A percentile compares a stretch with the other conserved stretches of the same genome.
Conservation (phyloP, 202 grass and related monocot species). For the Sporobolus alterniflorus region DNA sequence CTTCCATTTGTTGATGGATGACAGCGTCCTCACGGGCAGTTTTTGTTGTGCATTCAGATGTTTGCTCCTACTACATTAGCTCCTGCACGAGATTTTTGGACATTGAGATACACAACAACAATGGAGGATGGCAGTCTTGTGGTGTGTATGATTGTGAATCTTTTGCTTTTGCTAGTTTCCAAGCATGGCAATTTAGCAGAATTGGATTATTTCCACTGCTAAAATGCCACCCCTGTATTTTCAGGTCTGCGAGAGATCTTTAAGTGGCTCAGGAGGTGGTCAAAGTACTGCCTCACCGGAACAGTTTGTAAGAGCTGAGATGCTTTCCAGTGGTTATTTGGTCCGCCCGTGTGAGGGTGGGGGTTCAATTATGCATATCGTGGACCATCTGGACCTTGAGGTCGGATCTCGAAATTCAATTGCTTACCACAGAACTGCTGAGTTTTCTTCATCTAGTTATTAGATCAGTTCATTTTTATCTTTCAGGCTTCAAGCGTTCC, state of each 20-base stretch:
- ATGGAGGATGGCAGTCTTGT: constrained; percentile 93
- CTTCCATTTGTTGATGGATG: constrained; percentile 9
- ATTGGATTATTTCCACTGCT: not conserved
- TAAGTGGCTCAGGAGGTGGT: constrained; percentile 90
- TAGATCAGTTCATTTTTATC: constrained; percentile 13
- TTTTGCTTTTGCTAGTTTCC: constrained; percentile 14
- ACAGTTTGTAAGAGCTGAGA: constrained; percentile 98
- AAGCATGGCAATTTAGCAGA: not conserved
- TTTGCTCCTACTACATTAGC: constrained; percentile 98
- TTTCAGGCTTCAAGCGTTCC: constrained; percentile 92
- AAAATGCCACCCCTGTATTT: constrained; percentile 4
- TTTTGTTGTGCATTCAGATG: constrained; percentile 62
- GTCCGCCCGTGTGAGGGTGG: constrained; percentile 90
- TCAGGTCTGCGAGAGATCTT: constrained; percentile 95
- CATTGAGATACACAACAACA: constrained; percentile 89
- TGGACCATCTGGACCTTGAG: constrained; percentile 97
- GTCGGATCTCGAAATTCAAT: constrained; percentile 43
- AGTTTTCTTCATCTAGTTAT: not conserved
- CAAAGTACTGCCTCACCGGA: constrained; percentile 63
- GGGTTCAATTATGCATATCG: constrained; percentile 95
- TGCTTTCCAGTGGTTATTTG: constrained; percentile 95
- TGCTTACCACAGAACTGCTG: constrained; percentile 6
- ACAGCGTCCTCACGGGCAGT: not conserved
- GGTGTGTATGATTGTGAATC: constrained; percentile 49
- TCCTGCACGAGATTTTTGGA: constrained; percentile 97